Evolutionary conservation across 2,329 filamentous ascomycete genomes (phyloP), one percentile per base, ranked within the genome.

Genomic region (Pyricularia grisea): DNA sequence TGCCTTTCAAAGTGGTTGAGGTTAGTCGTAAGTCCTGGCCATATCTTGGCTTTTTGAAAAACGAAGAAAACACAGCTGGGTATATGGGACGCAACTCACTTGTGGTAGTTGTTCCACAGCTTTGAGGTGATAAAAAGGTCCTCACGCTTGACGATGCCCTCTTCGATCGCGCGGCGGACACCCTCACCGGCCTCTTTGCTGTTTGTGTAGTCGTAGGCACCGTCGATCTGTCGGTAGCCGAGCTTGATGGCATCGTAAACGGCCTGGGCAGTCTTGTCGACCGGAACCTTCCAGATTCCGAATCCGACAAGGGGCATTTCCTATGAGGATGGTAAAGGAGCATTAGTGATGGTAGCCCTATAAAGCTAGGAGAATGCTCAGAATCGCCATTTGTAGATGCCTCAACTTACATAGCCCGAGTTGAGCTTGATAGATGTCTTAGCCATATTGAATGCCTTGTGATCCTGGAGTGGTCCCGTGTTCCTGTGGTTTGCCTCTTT

Each of bases 141-240:
- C 63, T 86, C 80, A 65, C 89, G 83, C 70, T 89, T 88, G 12
- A 92, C 83, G 65, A 89, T 84, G 36, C 86, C 86, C 71, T 88
- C 82, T 9, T 76, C 75, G 73, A 86, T 84, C 65, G 83, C 84
- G 61, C 78, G 84, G 72, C 82, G 85, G 74, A 92, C 87, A 25
- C 86, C 90, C 72, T 83, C 79, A 14, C 88, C 90, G 0, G 90
- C 88, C 68, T 89, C 87, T 68, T 82, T 83, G 76, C 91, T 89
- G 70, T 90, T 92, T 69, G 83, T 81, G 74, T 90, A 90, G 75
- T 84, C 82, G 76, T 82, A 84, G 4, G 84, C 84, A 70, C 81
- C 79, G 73, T 85, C 84, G 70, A 86, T 83, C 71, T 83, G 79
- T 42, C 84, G 79, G 75, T 86, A 86, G 20, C 84, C 84, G 20